Conservation (phyloP, 495 filamentous ascomycete genomes). For the Penicillium subrubescens region DNA sequence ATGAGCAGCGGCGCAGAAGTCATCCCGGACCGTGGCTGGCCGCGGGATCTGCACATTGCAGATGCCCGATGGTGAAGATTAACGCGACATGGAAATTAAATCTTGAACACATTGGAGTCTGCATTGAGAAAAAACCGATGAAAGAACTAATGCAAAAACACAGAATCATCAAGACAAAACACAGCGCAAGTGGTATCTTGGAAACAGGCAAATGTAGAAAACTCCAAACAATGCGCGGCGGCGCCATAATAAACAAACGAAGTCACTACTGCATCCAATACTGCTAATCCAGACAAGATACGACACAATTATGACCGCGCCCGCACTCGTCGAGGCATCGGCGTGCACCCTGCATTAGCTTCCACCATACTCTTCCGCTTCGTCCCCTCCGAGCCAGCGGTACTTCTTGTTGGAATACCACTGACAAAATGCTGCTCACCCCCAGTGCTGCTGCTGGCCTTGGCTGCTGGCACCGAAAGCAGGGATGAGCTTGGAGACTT, state of each 20-base stretch:
- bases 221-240: conserved; percentile 3
- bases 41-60: conserved; percentile 1
- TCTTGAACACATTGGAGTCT: not conserved
- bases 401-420: conserved; percentile 27
- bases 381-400: conserved; percentile 19
- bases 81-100: not conserved
- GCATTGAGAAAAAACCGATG: conserved; percentile 3
- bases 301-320: conserved; percentile 28
- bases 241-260: not conserved
- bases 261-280: conserved; percentile 5
- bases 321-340: conserved; percentile 43
- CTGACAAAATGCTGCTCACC: conserved; percentile 24
- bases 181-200: conserved; percentile 22
- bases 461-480: conserved; percentile 22
- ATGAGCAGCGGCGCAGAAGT: conserved; percentile 20
- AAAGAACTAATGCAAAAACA: not conserved
- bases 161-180: not conserved
- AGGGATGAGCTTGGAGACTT: conserved; percentile 37
- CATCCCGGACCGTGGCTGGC: conserved; percentile 15
- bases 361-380: conserved; percentile 39
- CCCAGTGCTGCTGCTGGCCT: conserved; percentile 5
- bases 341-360: conserved; percentile 44
- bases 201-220: conserved; percentile 9
- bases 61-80: conserved; percentile 11
- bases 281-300: not conserved